phyloP scores from a whole-genome alignment of 495 filamentous ascomycete genomes.

The Tirmania nivea region DNA sequence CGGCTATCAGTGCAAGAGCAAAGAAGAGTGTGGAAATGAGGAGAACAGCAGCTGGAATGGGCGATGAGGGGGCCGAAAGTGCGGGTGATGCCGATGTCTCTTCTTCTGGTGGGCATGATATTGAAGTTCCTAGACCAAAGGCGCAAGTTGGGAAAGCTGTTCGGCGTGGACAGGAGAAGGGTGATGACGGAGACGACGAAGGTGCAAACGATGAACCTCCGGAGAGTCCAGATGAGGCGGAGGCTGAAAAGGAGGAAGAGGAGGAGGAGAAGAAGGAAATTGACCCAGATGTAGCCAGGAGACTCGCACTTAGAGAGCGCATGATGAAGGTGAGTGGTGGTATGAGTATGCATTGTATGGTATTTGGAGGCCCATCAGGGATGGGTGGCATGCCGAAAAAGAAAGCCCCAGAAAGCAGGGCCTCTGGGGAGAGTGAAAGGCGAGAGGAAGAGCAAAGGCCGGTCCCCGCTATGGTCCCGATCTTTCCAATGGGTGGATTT shows the following conservation, averaged over 20 bases:
- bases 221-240: slow-evolving; percentile 23
- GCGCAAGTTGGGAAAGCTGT: background rate
- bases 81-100: slow-evolving; percentile 63
- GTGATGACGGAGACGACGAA: background rate
- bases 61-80: background rate
- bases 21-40: slow-evolving; percentile 16
- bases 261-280: slow-evolving; percentile 79
- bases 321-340: slow-evolving; percentile 98
- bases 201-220: background rate
- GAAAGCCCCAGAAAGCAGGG: slow-evolving; percentile 28
- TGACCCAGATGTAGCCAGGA: slow-evolving; percentile 69
- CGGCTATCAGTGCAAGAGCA: slow-evolving; percentile 1
- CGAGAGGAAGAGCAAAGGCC: slow-evolving; percentile 34
- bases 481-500: slow-evolving; percentile 35
- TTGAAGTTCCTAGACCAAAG: slow-evolving; percentile 26
- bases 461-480: slow-evolving; percentile 41
- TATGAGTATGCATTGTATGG: slow-evolving; percentile 93
- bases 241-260: slow-evolving; percentile 38
- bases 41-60: background rate
- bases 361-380: slow-evolving; percentile 63
- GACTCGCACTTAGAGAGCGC: slow-evolving; percentile 71
- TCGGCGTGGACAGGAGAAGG: background rate
- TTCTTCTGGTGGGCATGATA: slow-evolving; percentile 66
- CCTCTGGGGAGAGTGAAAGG: slow-evolving; percentile 23
- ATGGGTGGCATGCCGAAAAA: slow-evolving; percentile 31